These are phyloP conservation scores for Talaromyces sp. DNA, from an alignment of 2,329 filamentous ascomycete genomes.

Conservation along the genomic window DNA sequence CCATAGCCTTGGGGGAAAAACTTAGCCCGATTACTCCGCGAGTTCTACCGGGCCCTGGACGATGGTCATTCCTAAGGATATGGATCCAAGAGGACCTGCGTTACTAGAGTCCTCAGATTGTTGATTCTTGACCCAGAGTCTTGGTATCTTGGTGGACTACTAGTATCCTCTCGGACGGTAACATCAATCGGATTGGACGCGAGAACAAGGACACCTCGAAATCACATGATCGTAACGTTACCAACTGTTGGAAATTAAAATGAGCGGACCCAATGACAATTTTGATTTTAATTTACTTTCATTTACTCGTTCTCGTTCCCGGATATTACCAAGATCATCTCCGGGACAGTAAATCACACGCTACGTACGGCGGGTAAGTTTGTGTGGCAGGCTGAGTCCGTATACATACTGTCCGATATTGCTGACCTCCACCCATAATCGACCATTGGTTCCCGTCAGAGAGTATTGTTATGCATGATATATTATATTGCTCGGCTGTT, in stretches of 20 bases:
- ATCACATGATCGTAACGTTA: slow-evolving; percentile 10
- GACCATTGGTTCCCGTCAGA: not conserved
- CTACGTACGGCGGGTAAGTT: too few relatives aligned
- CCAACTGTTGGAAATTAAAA: slow-evolving; percentile 5
- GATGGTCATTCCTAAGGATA: not conserved
- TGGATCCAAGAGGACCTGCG: not conserved
- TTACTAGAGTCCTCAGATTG: not conserved
- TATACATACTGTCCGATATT: not conserved
- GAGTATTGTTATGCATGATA: not conserved
- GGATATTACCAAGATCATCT: not conserved
- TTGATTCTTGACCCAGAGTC: not conserved
- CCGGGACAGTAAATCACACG: not conserved
- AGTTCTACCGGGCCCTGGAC: not conserved
- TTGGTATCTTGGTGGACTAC: not conserved
- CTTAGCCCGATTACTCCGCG: not conserved
- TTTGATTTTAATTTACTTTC: not conserved
- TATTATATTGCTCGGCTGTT: not conserved
- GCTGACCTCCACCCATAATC: not conserved
- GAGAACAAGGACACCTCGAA: not conserved
- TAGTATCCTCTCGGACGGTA: not conserved
- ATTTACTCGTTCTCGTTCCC: not conserved
- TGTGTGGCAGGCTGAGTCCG: not conserved
- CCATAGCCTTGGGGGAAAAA: not conserved
- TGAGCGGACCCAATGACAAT: not conserved
- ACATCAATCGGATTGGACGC: not conserved